Conservation (phyloP, 345 rosid species). For the Pseudoturritis turrita region DNA sequence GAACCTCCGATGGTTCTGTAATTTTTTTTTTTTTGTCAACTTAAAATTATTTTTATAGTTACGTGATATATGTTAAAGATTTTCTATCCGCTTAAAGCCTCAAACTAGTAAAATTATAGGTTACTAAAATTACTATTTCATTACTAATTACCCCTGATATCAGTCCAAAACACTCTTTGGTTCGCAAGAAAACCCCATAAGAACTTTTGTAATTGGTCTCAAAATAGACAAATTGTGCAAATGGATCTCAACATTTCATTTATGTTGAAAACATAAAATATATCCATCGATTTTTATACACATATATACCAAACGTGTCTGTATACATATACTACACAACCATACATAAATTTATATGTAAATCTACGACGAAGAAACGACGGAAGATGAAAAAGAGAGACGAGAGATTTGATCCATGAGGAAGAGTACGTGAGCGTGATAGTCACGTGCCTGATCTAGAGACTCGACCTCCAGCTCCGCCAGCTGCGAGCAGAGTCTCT, state of each 20-base stretch:
- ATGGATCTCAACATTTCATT: neutral
- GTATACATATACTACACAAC: neutral
- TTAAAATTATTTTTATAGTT: neutral
- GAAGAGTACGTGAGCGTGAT: constrained; percentile 48
- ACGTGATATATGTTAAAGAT: neutral
- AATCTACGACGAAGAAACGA: neutral
- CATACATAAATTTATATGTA: neutral
- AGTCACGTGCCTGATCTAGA: constrained; percentile 57
- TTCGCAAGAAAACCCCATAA: neutral
- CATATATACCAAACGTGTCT: neutral
- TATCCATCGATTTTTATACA: neutral
- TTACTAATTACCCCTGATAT: neutral
- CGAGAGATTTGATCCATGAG: constrained; percentile 54
- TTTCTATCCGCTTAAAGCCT: neutral
- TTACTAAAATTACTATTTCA: too few relatives aligned
- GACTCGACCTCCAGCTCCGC: constrained; percentile 90
- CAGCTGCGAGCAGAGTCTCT: constrained; percentile 70
- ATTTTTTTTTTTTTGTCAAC: too few relatives aligned
- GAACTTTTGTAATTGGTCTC: neutral
- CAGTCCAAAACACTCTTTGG: neutral
- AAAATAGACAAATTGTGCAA: neutral
- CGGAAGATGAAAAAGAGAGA: constrained; percentile 3
- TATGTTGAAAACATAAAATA: neutral
- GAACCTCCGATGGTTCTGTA: neutral
- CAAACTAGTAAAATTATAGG: neutral